A percentile compares a stretch with the other conserved stretches of the same genome.
Evolutionary conservation across 1,284 basidiomycete genomes (phyloP).

Genomic region (Apiotrichum laibachii): DNA sequence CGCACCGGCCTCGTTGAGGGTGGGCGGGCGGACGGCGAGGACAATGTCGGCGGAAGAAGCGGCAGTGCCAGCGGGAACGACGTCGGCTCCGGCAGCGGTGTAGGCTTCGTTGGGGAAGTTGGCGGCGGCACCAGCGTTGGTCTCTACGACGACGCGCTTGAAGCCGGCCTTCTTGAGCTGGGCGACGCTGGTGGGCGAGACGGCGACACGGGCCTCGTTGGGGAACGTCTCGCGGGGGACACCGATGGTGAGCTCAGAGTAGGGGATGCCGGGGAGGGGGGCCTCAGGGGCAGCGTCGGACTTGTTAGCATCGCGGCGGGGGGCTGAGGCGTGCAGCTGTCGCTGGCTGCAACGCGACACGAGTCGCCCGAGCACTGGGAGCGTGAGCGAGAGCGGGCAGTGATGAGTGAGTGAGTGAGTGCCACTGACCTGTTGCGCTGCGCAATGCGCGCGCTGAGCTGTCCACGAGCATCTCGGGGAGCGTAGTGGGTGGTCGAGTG

Average conservation of each 20-base stretch:
- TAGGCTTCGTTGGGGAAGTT: slow-evolving; percentile 78
- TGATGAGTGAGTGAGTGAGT: too few relatives aligned
- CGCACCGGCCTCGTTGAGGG: slow-evolving; percentile 55
- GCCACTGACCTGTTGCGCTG: not conserved
- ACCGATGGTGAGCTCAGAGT: slow-evolving; percentile 70
- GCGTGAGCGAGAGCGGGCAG: not conserved
- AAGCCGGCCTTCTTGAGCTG: slow-evolving; percentile 78
- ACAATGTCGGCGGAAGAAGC: slow-evolving; percentile 70
- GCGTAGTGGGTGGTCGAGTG: not conserved
- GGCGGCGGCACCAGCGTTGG: slow-evolving; percentile 65
- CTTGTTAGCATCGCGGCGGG: not conserved
- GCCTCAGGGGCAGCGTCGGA: not conserved
- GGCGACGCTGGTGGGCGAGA: slow-evolving; percentile 72
- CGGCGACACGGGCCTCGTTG: slow-evolving; percentile 70
- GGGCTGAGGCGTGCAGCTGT: not conserved
- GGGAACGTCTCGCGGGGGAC: slow-evolving; percentile 71
- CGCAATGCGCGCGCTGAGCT: slow-evolving; percentile 4
- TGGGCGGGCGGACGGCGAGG: slow-evolving; percentile 74
- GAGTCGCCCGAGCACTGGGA: not conserved
- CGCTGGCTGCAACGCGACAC: not conserved
- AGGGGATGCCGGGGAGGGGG: slow-evolving; percentile 58
- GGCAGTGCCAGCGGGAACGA: slow-evolving; percentile 51
- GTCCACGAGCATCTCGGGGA: not conserved
- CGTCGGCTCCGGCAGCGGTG: slow-evolving; percentile 67
- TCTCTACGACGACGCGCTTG: slow-evolving; percentile 65